Base-by-base conservation (phyloP, 805 yeast species). In the Kazachstania martiniae region DNA sequence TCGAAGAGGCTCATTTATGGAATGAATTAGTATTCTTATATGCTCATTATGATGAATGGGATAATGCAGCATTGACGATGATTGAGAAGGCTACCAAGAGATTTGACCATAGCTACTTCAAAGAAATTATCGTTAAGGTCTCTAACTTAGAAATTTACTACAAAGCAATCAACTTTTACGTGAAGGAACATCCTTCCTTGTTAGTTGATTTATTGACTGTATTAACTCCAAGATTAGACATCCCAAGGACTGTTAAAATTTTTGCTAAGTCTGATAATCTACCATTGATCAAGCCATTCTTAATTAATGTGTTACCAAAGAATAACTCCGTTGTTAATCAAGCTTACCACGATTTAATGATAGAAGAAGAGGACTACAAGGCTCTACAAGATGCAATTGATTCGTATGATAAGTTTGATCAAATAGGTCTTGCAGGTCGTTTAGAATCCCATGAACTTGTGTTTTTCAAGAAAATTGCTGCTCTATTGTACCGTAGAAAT, bases 21-120 rank as follows among this genome's bases (percentile, higher is more conserved):
- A 91, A 93, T 14, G 98, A 91, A 63, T 69, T 89, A 47, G 85
- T 91, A 36, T 91, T 91, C 77, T 67, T 91, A 59, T 89, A 89
- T 65, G 86, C 95, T 56, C 98, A 91, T 61, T 91, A 91, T 58
- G 98, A 91, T 56, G 98, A 91, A 65, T 91, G 95, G 94, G 98
- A 91, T 59, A 91, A 91, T 59, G 98, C 98, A 39, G 86, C 95
- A 22, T 70, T 91, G 55, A 77, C 95, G 12, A 84, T 91, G 87
- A 91, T 91, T 68, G 96, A 91, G 58, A 85, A 77, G 55, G 79
- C 94, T 3, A 84, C 93, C 39, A 80, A 80, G 46, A 86, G 95
- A 12, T 87, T 89, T 51, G 97, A 91, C 47, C 98, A 91, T 57
- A 63, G 76, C 19, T 81, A 94, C 27, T 91, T 91, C 70, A 91